Evolutionary conservation across 345 rosid species (phyloP), one percentile per base, ranked within the genome.

Genomic region (Eucalyptus guilfoylei): DNA sequence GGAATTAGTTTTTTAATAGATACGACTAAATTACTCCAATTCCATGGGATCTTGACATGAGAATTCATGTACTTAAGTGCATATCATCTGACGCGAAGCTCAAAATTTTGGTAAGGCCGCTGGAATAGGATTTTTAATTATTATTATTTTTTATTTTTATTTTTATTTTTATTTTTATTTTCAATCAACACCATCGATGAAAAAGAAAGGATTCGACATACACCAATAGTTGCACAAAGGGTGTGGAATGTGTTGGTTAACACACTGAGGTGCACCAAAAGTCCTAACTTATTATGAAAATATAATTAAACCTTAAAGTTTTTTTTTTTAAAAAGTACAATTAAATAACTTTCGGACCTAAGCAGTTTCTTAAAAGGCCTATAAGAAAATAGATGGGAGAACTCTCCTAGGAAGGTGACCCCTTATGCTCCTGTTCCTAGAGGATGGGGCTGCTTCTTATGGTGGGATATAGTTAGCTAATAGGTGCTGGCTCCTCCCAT

Each of bases 401-500:
- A 52, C 58, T 52, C 58, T 21, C 58, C 5, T 21, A 9, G 4
- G 26, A 52, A 52, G 0, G 26, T 52, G 1, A 52, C 11, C 26
- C 58, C 26, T 52, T 21, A 52, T 0, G 11, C 58, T 52, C 26
- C 26, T 8, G 0, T 8, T 52, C 26, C 5, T 52, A 52, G 21
- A 52, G 26, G 58, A 52, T 21, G 58, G 58, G 58, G 26, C 2
- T 8, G 0, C 26, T 52, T 52, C 58, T 0, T 19, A 52, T 52
- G 24, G 24, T 4, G 26, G 58, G 58, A 8, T 52, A 26, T 11
- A 52, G 0, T 52, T 52, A 52, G 11, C 5, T 52, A 0, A 21
- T 21, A 8, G 5, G 26, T 0, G 0, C 0, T 1, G 2, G 0
- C 58, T 52, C 0, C 58, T 52, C 58, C 58, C 58, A 8, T 52